Base-by-base conservation (phyloP, 1,139 yeast genomes). In the Yueomyces sp. region DNA sequence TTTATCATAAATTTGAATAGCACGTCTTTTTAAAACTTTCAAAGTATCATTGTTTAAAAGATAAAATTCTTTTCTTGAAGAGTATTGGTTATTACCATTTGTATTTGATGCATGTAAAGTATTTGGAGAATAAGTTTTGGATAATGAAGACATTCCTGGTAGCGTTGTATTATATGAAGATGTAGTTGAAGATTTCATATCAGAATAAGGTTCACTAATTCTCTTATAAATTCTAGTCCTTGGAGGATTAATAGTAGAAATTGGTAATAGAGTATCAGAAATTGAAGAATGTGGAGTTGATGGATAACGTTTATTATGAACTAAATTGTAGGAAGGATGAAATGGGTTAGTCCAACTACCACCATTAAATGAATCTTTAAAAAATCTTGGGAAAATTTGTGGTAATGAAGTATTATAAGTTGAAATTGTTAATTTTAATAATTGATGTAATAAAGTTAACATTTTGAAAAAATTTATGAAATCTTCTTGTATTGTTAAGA, bases 311-410 rank as follows among this genome's bases (percentile, higher is more conserved):
- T 26, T 28, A 7, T 25, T 12, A 32, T 44, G 41, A 30, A 47
- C 45, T 36, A 75, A 76, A 36, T 25, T 25, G 25, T 35, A 8
- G 4, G 37, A 28, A 7, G 8, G n/a, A 9, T 51, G 39, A 51
- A 79, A 78, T 31, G 83, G 83, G 52, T 79, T 81, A 41, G 76
- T 72, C 80, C 85, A 81, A 50, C 78, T 78, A 6, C 86, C 87
- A 7, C 86, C 89, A 52, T 77, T 78, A 56, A 77, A 81, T 45
- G 74, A 78, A 39, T 76, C 75, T 34, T 70, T 66, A 6, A 81
- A 59, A 52, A 80, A 78, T 45, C 91, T 65, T n/a, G 89, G 84
- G 50, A 78, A 74, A 2, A 76, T 64, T 55, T 79, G 81, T 0
- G 89, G 89, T 29, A 81, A 54, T 5, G 54, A 52, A 35, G 50